Base-by-base conservation (phyloP, 2,329 filamentous ascomycete species). In the Ceratocystiopsis brevicomis region DNA sequence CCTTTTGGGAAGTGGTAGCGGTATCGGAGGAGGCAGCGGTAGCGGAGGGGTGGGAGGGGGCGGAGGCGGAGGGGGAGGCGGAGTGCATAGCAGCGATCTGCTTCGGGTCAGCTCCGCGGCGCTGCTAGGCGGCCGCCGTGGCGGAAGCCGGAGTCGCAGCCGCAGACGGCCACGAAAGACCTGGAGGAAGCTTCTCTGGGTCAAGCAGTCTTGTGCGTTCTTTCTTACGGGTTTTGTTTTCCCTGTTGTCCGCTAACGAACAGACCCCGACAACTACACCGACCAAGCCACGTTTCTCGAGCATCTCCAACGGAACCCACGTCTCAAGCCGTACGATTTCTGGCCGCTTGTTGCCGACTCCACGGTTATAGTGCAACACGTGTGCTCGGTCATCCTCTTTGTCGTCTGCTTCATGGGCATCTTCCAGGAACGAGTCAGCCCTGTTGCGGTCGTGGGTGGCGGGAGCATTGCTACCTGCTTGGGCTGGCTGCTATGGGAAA, bases 211-310 rank as follows among this genome's bases (percentile, higher is more conserved):
- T 33, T 94, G 82, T 87, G 65, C 50, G 76, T 61, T 12, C 12
- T 18, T n/a, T 34, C 32, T 19, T 37, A n/a, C n/a, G n/a, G 15
- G 17, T 15, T 36, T 41, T 16, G 37, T 45, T 41, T 43, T 15
- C 16, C 18, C 18, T 35, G 21, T 37, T 44, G 49, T 37, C 49
- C 11, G 40, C 47, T 42, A 9, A 38, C 12, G 15, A 12, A 37
- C 52, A 87, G 84, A 92, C 57, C 87, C 90, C n/a, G 90, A 98
- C 60, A 98, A 98, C 60, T 96, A 96, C 58, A 96, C 90, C 37
- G 90, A 98, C 57, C 86, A 90, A 57, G 83, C 84, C 47, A 96
- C 90, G 1, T 98, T 98, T 54, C 78, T 98, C 51, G 88, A 95
- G 56, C 86, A 93, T 53, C 74, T 98, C 16, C 88, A 98, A 60